These are phyloP conservation scores for Wickerhamomyces hampshirensis DNA, from an alignment of 805 yeast genomes.

Conservation along the genomic window DNA sequence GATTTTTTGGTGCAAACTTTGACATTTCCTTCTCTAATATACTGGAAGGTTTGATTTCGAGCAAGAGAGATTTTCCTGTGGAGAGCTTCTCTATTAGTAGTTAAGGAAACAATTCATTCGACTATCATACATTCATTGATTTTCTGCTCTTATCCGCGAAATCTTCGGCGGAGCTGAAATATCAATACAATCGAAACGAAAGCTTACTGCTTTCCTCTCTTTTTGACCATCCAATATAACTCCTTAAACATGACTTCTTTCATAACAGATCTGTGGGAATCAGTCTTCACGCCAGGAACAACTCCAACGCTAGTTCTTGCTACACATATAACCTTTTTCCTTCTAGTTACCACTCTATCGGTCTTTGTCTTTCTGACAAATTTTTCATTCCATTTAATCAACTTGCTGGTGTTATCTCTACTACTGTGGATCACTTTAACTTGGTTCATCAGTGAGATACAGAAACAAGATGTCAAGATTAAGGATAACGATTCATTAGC, in stretches of 20 bases:
- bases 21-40: no score
- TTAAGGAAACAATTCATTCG: no score
- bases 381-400: slow-evolving; percentile 57
- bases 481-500: slow-evolving; percentile 14
- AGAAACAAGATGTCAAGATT: slow-evolving; percentile 30
- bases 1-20: slow-evolving; percentile 50
- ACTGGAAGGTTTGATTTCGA: no score
- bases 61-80: no score
- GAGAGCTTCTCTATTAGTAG: no score
- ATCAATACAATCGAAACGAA: no score
- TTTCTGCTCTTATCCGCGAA: no score
- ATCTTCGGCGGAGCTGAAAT: no score
- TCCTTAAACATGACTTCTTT: slow-evolving; percentile 28
- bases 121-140: no score
- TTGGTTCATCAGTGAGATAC: slow-evolving; percentile 81
- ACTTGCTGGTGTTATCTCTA: slow-evolving; percentile 50
- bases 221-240: not conserved
- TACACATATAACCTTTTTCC: slow-evolving; percentile 76
- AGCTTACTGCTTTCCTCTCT: not conserved
- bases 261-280: slow-evolving; percentile 75
- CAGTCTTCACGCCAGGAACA: slow-evolving; percentile 89
- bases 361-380: slow-evolving; percentile 56
- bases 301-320: slow-evolving; percentile 86
- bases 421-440: slow-evolving; percentile 74
- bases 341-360: slow-evolving; percentile 52